Base-by-base conservation (phyloP, 1,139 yeast genomes). In the Zygotorulaspora mrakii region DNA sequence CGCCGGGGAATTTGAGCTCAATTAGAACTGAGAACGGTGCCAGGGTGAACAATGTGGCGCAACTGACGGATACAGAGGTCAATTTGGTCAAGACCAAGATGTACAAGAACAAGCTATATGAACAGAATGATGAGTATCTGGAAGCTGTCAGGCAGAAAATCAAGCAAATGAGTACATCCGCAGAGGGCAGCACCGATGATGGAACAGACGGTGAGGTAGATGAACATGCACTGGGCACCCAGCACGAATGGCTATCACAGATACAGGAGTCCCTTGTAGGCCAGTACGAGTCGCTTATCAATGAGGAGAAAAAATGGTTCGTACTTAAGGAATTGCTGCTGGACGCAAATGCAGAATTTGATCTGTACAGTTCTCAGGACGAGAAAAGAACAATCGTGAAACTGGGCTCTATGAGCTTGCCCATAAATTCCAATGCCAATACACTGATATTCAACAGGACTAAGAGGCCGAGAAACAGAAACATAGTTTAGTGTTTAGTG, bases 321-420 rank as follows among this genome's bases (percentile, higher is more conserved):
- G 33, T 53, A 10, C 40, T 56, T 18, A 59, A 59, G 39, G 65
- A 61, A 39, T 30, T 58, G 14, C 11, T 61, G 33, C 45, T 61
- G 8, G 64, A 59, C 33, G 63, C 65, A 5, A 59, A 58, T 37
- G 47, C 54, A 6, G 61, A 59, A 37, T 46, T 59, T 29, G 65
- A 61, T 45, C 45, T 59, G 14, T 58, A 48, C 42, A 56, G 61
- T 35, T 43, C 49, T 18, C 45, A 41, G 28, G 51, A 46, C 28
- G 40, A 35, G 3, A 38, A 34, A 14, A 38, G 27, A 24, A 39
- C 30, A 8, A 39, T 44, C 17, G 30, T 49, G 17, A 46, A 43
- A 20, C 35, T 49, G 11, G 51, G 48, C 12, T 50, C 40, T 23
- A 41, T 40, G 23, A 44, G 38, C 24, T 35, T 37, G 12, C 43